phyloP scores from a whole-genome alignment of 169 alveolate genomes.

The Eimeria sp. region DNA sequence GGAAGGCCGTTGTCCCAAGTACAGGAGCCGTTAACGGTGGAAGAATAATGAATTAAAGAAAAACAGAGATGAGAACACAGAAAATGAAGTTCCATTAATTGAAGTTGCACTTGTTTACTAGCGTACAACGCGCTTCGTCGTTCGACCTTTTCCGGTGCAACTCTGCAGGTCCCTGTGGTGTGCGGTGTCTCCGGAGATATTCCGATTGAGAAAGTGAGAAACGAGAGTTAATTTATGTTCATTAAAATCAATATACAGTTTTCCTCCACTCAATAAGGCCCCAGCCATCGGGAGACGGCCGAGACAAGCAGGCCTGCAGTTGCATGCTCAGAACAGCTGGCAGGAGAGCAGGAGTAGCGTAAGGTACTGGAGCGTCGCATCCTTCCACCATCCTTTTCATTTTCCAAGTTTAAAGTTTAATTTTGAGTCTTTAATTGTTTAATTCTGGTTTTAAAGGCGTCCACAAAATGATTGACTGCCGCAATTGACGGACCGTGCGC shows the following conservation, averaged over 20 bases:
- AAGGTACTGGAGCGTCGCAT: background rate
- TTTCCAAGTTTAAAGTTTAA: background rate
- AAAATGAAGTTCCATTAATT: background rate
- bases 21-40: background rate
- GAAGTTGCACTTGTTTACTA: background rate
- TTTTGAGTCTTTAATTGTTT: background rate
- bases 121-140: background rate
- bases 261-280: background rate
- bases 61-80: background rate
- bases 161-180: background rate
- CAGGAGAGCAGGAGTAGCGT: background rate
- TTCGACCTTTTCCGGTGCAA: background rate
- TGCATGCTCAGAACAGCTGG: constrained; percentile 16
- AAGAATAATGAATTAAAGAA: background rate
- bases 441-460: background rate
- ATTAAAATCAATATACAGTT: background rate
- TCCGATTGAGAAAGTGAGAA: background rate
- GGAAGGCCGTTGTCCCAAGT: background rate
- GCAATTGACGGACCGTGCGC: background rate
- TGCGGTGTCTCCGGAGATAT: background rate
- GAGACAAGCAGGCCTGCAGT: constrained; percentile 15
- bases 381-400: background rate
- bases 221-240: background rate
- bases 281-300: constrained; percentile 22
- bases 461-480: background rate